Conservation (phyloP, 805 yeast species). For the Teunomyces barrocoloradensis region DNA sequence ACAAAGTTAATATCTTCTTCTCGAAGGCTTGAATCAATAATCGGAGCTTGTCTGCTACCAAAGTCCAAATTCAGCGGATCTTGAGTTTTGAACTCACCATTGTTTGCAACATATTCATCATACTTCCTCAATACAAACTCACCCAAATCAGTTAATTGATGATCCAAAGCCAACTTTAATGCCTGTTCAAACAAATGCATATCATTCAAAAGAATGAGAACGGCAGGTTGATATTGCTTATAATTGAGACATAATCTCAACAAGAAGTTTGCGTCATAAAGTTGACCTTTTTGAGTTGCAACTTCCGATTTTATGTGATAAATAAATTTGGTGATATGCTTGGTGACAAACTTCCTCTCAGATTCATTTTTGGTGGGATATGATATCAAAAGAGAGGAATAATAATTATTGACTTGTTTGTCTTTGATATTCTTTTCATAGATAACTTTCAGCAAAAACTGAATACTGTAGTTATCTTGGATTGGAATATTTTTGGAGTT, state of each 20-base stretch:
- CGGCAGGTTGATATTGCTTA: conserved; percentile 61
- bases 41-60: not conserved
- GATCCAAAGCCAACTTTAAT: conserved; percentile 64
- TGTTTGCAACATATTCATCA: conserved; percentile 20
- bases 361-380: conserved; percentile 21
- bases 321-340: conserved; percentile 32
- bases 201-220: conserved; percentile 63
- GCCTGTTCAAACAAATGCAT: conserved; percentile 79
- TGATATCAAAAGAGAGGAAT: conserved; percentile 63
- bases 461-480: conserved; percentile 59
- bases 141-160: conserved; percentile 56
- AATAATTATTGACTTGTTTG: conserved; percentile 62
- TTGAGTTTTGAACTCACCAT: conserved; percentile 8
- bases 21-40: conserved; percentile 17
- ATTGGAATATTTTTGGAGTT: conserved; percentile 36
- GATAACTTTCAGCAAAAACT: conserved; percentile 55
- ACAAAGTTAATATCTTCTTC: conserved; percentile 38
- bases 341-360: conserved; percentile 45
- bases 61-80: conserved; percentile 4
- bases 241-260: conserved; percentile 67
- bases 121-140: conserved; percentile 34
- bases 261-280: conserved; percentile 70
- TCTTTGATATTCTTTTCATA: conserved; percentile 39
- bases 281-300: conserved; percentile 8
- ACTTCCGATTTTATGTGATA: conserved; percentile 18